phyloP scores from a whole-genome alignment of 2,329 filamentous ascomycete genomes.

The Xylariaceae sp. region DNA sequence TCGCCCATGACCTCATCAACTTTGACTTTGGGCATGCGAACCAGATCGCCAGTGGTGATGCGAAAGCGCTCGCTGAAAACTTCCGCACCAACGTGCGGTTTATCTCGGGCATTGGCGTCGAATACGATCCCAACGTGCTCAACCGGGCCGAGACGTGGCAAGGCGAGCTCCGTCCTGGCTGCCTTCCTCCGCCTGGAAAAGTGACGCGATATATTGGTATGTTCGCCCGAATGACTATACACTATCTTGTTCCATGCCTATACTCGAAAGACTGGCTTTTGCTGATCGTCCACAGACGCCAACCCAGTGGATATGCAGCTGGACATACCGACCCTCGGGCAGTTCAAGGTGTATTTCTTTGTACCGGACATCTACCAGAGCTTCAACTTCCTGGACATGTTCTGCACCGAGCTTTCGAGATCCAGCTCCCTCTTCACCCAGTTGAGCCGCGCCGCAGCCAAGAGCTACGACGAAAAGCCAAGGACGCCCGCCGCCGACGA shows the following conservation, averaged over 20 bases:
- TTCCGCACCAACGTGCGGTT: slow-evolving; percentile 69
- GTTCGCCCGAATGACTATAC: neutral
- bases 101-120: slow-evolving; percentile 67
- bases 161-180: slow-evolving; percentile 34
- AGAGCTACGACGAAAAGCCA: slow-evolving; percentile 58
- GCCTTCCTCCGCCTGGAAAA: slow-evolving; percentile 61
- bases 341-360: slow-evolving; percentile 73
- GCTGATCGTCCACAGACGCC: slow-evolving; percentile 39
- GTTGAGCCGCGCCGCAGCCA: slow-evolving; percentile 53
- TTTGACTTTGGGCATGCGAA: slow-evolving; percentile 56
- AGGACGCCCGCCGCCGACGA: slow-evolving; percentile 56
- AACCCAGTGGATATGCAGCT: slow-evolving; percentile 75
- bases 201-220: slow-evolving; percentile 64
- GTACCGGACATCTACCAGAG: slow-evolving; percentile 56
- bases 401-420: slow-evolving; percentile 46
- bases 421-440: slow-evolving; percentile 53
- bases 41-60: slow-evolving; percentile 58
- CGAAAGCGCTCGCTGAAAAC: slow-evolving; percentile 60
- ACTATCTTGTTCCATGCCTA: too few species aligned
- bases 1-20: slow-evolving; percentile 54
- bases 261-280: neutral
- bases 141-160: slow-evolving; percentile 27
- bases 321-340: slow-evolving; percentile 72
- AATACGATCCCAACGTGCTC: slow-evolving; percentile 49
- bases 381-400: slow-evolving; percentile 51